Conservation (phyloP, 2,329 filamentous ascomycete species). For the Cercospora brassicicola region DNA sequence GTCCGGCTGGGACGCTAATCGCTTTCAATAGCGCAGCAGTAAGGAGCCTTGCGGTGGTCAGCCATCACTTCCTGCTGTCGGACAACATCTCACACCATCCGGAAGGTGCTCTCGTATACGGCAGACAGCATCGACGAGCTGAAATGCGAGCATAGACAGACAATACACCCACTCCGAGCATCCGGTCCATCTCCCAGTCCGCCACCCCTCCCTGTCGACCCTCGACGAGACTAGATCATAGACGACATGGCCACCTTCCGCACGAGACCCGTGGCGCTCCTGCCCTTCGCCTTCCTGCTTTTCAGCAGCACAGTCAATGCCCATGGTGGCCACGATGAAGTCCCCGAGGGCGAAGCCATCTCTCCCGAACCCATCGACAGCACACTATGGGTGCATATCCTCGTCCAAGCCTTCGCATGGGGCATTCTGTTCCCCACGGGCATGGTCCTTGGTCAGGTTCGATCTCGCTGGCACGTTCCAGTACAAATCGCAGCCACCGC, state of each 20-base stretch:
- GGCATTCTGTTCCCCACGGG: constrained; percentile 89
- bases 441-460: constrained; percentile 91
- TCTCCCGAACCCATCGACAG: constrained; percentile 78
- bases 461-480: constrained; percentile 92
- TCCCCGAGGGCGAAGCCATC: constrained; percentile 68
- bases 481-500: constrained; percentile 73
- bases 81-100: background rate
- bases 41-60: background rate
- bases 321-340: constrained; percentile 58
- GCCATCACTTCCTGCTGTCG: background rate
- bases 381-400: constrained; percentile 90
- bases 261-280: constrained; percentile 24
- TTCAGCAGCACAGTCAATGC: constrained; percentile 35
- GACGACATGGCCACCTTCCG: constrained; percentile 31
- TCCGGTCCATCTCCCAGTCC: background rate
- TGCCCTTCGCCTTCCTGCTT: constrained; percentile 14
- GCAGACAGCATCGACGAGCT: background rate
- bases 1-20: constrained; percentile 1
- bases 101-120: background rate
- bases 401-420: constrained; percentile 82
- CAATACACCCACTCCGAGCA: background rate
- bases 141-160: background rate
- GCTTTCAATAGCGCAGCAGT: background rate
- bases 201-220: constrained; percentile 2
- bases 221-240: background rate